Evolutionary conservation across 208 protist species (phyloP).

Genomic region (Histomonas meleagridis): DNA sequence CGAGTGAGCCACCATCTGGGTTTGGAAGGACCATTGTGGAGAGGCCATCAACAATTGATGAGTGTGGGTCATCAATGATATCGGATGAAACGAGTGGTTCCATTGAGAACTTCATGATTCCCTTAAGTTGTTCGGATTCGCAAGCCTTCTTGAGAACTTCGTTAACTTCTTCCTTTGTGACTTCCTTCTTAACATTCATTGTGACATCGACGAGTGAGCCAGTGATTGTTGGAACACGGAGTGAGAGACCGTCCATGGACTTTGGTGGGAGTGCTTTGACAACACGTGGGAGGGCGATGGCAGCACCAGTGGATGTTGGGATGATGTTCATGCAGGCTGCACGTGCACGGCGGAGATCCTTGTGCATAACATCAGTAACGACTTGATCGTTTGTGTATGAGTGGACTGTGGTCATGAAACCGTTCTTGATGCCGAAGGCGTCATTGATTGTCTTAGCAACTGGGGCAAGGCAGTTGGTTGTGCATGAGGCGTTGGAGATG

Average conservation of each 20-base stretch:
- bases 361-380: constrained; percentile 84
- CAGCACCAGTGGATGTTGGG: constrained; percentile 90
- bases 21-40: constrained; percentile 76
- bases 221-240: constrained; percentile 89
- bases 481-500: constrained; percentile 79
- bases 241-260: constrained; percentile 80
- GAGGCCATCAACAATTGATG: constrained; percentile 90
- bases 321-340: constrained; percentile 90
- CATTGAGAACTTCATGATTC: constrained; percentile 84
- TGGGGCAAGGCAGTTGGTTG: constrained; percentile 98
- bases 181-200: constrained; percentile 66
- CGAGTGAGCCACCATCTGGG: not conserved
- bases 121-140: constrained; percentile 68
- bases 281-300: constrained; percentile 89
- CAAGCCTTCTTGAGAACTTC: constrained; percentile 64
- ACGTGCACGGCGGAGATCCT: constrained; percentile 91
- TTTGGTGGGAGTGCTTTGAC: constrained; percentile 68
- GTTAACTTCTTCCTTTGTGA: constrained; percentile 71
- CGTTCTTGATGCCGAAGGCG: constrained; percentile 74
- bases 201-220: constrained; percentile 97
- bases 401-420: constrained; percentile 97
- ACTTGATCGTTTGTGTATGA: constrained; percentile 92
- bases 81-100: constrained; percentile 95
- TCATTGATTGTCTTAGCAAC: constrained; percentile 87
- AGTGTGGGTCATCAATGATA: constrained; percentile 78